Base-by-base conservation (phyloP, 306 rosid genomes). In the Trichosanthes cucumerina region DNA sequence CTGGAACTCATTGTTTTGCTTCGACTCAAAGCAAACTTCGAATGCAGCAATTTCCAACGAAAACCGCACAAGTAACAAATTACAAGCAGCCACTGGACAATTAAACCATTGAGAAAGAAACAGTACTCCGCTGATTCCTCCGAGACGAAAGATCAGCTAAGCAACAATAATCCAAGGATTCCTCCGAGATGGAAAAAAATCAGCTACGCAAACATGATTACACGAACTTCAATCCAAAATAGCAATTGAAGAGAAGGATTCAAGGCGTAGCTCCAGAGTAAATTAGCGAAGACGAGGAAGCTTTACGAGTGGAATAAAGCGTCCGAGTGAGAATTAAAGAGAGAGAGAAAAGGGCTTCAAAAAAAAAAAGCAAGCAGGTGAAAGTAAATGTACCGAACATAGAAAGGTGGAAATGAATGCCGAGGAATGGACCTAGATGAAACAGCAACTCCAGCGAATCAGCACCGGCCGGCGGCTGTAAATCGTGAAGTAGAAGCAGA, bases 361-460 rank as follows among this genome's bases (percentile, higher is more conserved):
- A 47, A 10, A 50, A 38, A 0, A 47, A 62, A 60, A 52, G 57
- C 71, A 53, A 31, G 78, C 57, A 72, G 26, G 71, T 16, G 69
- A 64, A 52, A 70, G 72, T 23, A 5, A 70, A 53, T 47, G 49
- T 43, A 43, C 49, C 11, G 54, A 7, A 81, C 52, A 34, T 34
- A 24, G 60, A 60, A 60, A 9, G 74, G 41, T 33, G 69, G 71
- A 34, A 83, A 26, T 73, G 68, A 80, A 65, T 14, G 41, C 57
- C 21, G 38, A 65, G 15, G 78, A 52, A 71, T 11, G 56, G 75
- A 43, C 64, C 10, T 24, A 78, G 79, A 87, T 78, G 78, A 79
- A 89, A 89, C 90, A 88, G 91, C 84, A 52, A 53, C 83, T 80
- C 28, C 66, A 53, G 83, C 73, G 78, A 71, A 53, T 49, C 36